These are phyloP conservation scores for Orbilia javanica DNA, from an alignment of 2,329 filamentous ascomycete genomes.

Conservation along the genomic window DNA sequence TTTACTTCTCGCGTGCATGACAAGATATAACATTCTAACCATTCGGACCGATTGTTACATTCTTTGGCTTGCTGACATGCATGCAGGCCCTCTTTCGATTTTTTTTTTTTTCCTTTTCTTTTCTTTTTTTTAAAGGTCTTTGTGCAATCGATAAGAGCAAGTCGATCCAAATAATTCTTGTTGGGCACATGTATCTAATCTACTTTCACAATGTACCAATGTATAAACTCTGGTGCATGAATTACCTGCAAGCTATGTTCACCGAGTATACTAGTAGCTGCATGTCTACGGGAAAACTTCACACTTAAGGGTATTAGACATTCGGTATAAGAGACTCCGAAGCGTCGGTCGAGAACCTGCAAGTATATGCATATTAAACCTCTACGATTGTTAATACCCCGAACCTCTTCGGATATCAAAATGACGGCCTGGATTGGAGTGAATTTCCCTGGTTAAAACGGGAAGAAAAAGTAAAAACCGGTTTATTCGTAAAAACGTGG, in stretches of 20 bases:
- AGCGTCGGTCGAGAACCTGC: neutral
- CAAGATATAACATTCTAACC: neutral
- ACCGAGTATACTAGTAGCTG: constrained; percentile 4
- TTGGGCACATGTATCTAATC: neutral
- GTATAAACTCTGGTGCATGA: neutral
- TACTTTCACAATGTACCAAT: neutral
- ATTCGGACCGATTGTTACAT: constrained; percentile 12
- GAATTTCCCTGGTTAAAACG: neutral
- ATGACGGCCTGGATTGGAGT: neutral
- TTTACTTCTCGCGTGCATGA: neutral
- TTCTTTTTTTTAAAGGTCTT: neutral
- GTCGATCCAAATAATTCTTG: constrained; percentile 27
- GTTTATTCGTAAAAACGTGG: constrained; percentile 15
- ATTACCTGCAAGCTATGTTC: neutral
- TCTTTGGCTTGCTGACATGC: constrained; percentile 19
- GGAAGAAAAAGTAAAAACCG: neutral
- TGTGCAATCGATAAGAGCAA: neutral
- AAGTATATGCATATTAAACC: neutral
- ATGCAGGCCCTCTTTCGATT: too few species aligned
- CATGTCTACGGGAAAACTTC: neutral
- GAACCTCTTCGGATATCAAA: neutral
- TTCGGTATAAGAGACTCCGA: constrained; percentile 14
- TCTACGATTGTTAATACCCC: neutral
- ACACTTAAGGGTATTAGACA: neutral
- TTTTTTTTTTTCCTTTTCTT: too few species aligned